A percentile compares a stretch with the other conserved stretches of the same genome.
These are phyloP conservation scores for Rhytidiadelphus loreus DNA, from an alignment of 225 moss, liverwort and hornwort species.

Conservation along the genomic window DNA sequence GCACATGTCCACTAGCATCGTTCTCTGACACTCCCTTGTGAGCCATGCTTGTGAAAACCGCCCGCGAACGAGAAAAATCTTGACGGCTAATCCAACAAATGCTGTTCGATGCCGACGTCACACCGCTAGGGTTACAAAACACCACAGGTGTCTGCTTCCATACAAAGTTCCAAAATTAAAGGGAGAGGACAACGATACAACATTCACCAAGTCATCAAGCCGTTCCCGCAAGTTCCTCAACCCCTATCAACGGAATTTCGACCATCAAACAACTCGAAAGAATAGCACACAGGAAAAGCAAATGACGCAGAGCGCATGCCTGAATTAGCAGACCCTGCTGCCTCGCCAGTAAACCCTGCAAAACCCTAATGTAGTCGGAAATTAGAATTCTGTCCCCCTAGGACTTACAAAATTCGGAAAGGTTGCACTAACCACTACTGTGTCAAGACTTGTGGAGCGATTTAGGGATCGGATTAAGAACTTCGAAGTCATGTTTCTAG, in stretches of 20 bases:
- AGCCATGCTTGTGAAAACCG: conserved; percentile 18
- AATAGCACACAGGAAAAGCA: background rate
- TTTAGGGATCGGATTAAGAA: too few species aligned
- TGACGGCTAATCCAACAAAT: background rate
- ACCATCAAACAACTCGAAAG: background rate
- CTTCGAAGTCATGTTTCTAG: background rate
- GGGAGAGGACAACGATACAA: background rate
- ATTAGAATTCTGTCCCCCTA: background rate
- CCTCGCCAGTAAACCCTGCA: background rate
- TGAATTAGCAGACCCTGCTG: background rate
- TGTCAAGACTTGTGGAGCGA: background rate
- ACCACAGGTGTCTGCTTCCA: conserved; percentile 1
- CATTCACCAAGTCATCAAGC: background rate
- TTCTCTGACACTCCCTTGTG: conserved; percentile 19
- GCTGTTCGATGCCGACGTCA: background rate
- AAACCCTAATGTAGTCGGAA: background rate
- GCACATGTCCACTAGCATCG: conserved; percentile 9
- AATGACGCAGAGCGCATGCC: background rate
- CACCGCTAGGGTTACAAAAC: background rate
- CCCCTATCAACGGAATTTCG: background rate
- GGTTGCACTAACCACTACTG: background rate
- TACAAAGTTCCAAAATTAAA: background rate
- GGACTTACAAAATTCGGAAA: background rate
- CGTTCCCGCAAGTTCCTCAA: background rate
- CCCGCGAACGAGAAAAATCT: background rate